Evolutionary conservation across 148 eudicot genomes (phyloP).

Genomic region (Chenopodium formosanum): DNA sequence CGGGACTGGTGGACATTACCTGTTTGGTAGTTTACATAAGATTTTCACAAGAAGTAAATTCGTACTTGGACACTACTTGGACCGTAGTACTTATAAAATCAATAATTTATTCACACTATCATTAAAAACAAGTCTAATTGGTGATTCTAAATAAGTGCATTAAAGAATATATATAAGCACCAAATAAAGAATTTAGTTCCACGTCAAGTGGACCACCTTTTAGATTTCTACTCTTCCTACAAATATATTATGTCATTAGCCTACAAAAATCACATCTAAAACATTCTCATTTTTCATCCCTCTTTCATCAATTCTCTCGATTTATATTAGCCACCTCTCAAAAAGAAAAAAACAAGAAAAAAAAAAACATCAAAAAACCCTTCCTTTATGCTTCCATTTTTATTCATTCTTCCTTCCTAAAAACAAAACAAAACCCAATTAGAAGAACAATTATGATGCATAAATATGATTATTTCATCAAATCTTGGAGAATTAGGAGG

Average conservation of each 20-base stretch:
- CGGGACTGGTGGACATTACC: too few species aligned
- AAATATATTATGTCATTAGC: constrained; percentile 15
- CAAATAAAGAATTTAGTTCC: constrained; percentile 13
- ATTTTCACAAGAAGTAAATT: too few species aligned
- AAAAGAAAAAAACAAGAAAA: not conserved
- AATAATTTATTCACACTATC: constrained; percentile 1
- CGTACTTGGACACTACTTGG: too few species aligned
- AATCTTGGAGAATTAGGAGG: constrained; percentile 12
- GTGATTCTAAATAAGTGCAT: constrained; percentile 5
- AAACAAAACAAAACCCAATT: not conserved
- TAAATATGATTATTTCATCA: not conserved
- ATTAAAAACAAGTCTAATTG: constrained; percentile 15
- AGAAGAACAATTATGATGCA: constrained; percentile 3
- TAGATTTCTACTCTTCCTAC: not conserved
- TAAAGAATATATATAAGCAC: constrained; percentile 22
- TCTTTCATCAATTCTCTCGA: constrained; percentile 2
- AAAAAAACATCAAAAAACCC: not conserved
- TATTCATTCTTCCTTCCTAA: not conserved
- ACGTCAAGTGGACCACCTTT: not conserved
- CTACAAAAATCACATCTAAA: not conserved
- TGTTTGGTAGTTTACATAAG: too few species aligned
- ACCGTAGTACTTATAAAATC: not conserved
- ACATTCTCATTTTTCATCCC: not conserved
- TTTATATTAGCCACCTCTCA: not conserved
- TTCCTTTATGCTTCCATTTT: not conserved